A percentile compares a stretch with the other conserved stretches of the same genome.
Evolutionary conservation across 805 yeast genomes (phyloP).

Genomic region (Yamadazyma olivae): DNA sequence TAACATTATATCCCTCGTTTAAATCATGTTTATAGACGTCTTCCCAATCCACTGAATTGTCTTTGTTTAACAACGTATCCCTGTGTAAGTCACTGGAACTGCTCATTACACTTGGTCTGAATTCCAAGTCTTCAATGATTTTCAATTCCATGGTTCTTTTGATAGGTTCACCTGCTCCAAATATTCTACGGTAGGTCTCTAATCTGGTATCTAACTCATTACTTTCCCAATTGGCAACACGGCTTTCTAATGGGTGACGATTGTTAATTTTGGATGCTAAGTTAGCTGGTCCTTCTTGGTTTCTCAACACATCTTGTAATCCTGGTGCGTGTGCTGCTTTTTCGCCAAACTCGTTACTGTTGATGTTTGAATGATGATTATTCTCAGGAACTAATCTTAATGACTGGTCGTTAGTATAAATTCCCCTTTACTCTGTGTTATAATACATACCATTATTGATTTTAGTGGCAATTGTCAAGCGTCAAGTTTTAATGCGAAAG

Average conservation of each 20-base stretch:
- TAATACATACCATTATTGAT: constrained; percentile 7
- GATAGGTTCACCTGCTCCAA: constrained; percentile 93
- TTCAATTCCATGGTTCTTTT: constrained; percentile 85
- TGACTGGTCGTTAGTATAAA: constrained; percentile 8
- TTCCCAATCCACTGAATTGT: constrained; percentile 85
- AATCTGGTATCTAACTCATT: constrained; percentile 67
- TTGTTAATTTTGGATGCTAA: constrained; percentile 63
- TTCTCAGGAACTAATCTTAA: constrained; percentile 53
- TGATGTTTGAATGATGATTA: constrained; percentile 43
- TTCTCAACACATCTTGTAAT: constrained; percentile 65
- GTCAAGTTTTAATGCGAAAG: neutral
- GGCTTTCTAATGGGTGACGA: constrained; percentile 82
- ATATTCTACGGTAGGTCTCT: constrained; percentile 76
- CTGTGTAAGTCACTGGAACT: constrained; percentile 59
- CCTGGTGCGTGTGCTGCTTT: constrained; percentile 67
- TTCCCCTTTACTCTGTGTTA: neutral
- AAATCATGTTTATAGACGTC: constrained; percentile 71
- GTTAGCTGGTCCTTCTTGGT: constrained; percentile 60
- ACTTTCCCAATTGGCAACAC: constrained; percentile 76
- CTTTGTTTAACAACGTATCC: constrained; percentile 78
- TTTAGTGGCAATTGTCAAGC: constrained; percentile 1
- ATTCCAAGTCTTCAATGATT: constrained; percentile 66
- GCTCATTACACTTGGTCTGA: constrained; percentile 62
- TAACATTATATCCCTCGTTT: constrained; percentile 34
- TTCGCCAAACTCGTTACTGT: constrained; percentile 50